phyloP scores from a whole-genome alignment of 441 rosid genomes.

The Oxalis stricta region DNA sequence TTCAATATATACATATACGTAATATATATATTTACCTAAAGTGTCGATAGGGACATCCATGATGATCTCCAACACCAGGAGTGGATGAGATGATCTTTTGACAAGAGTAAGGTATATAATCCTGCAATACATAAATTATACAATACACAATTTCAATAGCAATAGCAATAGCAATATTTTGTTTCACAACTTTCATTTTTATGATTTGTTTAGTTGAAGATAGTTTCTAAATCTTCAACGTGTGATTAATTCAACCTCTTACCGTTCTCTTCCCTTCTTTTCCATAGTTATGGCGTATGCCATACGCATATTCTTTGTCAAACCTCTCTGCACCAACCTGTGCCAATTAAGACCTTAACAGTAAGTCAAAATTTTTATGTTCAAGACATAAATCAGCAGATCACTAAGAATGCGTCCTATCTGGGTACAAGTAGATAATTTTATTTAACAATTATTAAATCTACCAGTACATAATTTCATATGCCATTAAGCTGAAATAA shows the following conservation, averaged over 20 bases:
- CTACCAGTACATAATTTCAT: too few relatives aligned
- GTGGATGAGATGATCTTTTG: conserved; percentile 62
- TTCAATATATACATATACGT: too few relatives aligned
- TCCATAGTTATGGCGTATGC: conserved; percentile 86
- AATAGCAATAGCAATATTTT: neutral
- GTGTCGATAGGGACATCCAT: conserved; percentile 90
- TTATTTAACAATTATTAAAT: too few relatives aligned
- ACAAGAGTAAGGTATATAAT: conserved; percentile 90
- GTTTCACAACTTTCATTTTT: neutral
- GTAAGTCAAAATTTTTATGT: too few relatives aligned
- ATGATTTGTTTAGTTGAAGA: neutral
- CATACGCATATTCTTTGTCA: conserved; percentile 83
- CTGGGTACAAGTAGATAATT: neutral
- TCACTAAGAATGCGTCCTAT: too few relatives aligned
- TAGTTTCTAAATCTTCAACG: neutral
- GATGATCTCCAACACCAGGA: conserved; percentile 83
- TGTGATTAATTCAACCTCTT: conserved; percentile 17
- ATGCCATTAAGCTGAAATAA: neutral
- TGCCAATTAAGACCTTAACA: conserved; percentile 6
- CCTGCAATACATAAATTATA: conserved; percentile 49
- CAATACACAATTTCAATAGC: neutral
- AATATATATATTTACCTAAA: conserved; percentile 52
- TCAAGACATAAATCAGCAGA: too few relatives aligned
- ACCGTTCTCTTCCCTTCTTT: conserved; percentile 92
- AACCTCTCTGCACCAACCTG: conserved; percentile 90